phyloP scores from a whole-genome alignment of 352 stramenopile species.

The Phytopythium oedochilum region DNA sequence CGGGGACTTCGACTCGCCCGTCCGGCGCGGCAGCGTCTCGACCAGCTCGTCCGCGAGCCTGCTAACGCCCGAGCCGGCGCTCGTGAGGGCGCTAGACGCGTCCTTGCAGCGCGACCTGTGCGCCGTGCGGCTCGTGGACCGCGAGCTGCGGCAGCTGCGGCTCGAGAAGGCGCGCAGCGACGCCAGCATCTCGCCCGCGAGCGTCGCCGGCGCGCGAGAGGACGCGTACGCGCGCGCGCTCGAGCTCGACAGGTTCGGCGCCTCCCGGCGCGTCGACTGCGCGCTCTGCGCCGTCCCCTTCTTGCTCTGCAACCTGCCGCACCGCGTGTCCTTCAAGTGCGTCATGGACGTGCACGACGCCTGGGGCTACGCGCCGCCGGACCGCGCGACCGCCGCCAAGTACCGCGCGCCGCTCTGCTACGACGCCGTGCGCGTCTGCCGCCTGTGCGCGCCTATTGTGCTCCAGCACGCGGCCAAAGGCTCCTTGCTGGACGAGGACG shows the following conservation, averaged over 20 bases:
- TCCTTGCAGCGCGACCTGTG: conserved; percentile 45
- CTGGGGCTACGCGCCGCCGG: conserved; percentile 49
- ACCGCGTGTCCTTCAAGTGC: conserved; percentile 73
- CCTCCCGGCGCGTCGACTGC: conserved; percentile 53
- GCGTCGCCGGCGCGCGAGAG: conserved; percentile 1
- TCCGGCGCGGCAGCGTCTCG: neutral
- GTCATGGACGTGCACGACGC: conserved; percentile 68
- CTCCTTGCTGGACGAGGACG: neutral
- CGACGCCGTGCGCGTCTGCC: conserved; percentile 62
- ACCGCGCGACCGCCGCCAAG: conserved; percentile 34
- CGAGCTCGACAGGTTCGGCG: conserved; percentile 54
- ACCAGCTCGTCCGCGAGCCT: neutral
- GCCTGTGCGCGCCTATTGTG: conserved; percentile 75
- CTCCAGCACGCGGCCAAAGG: conserved; percentile 36
- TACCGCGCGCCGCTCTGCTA: conserved; percentile 68
- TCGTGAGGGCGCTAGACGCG: conserved; percentile 31
- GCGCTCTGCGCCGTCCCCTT: conserved; percentile 56
- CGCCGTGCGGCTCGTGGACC: conserved; percentile 35
- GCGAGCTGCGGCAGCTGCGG: conserved; percentile 45
- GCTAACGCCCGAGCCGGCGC: conserved; percentile 26
- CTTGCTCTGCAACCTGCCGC: conserved; percentile 51
- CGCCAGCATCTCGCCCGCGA: conserved; percentile 6
- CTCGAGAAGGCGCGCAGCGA: conserved; percentile 30
- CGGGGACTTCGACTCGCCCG: neutral
- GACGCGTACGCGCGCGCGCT: conserved; percentile 51